Base-by-base conservation (phyloP, 2,329 filamentous ascomycete genomes). In the Aspergillus luchuensis region DNA sequence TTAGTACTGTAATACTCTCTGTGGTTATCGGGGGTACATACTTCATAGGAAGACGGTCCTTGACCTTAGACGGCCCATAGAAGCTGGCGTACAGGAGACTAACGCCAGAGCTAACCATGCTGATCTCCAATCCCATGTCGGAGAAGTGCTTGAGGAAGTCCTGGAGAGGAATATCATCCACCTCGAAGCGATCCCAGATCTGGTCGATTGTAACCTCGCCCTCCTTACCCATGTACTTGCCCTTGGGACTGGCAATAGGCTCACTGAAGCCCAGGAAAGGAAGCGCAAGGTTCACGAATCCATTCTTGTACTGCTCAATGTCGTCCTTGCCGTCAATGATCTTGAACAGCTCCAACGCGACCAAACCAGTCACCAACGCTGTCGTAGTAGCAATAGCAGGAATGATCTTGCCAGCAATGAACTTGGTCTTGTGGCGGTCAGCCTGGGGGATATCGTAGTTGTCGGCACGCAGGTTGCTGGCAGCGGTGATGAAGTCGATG, bases 371-470 rank as follows among this genome's bases (percentile, higher is more conserved):
- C 11, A 98, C 94, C 60, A 99, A 83, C 3, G 95, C 94, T 2
- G 95, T 99, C 0, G 95, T 98, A 3, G 95, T 99, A 48, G 95
- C 95, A 77, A 99, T 99, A 49, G 95, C 95, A 21, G 95, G 95
- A 67, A 99, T 99, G 69, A 99, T 99, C 86, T 99, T 99, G 76
- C 95, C 95, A 33, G 95, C 96, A 74, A 99, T 99, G 79, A 99
- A 98, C 83, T 99, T 99, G 63, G 94, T 99, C 88, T 95, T 96
- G 84, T 97, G 95, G 63, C 92, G 87, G 74, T 99, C 94, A 0
- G 95, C 93, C 65, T 88, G 85, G 72, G 91, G 87, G 68, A 99
- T 99, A 78, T 95, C 96, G 85, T 99, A 99, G 81, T 99, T 99
- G 78, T 96, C 90, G 0, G 95, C 95, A 62, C 96, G 91, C 62